Percentiles rank a stretch among this genome's conserved stretches.
phyloP scores from a whole-genome alignment of 768 basidiomycete genomes.

The Suillus variegatus region DNA sequence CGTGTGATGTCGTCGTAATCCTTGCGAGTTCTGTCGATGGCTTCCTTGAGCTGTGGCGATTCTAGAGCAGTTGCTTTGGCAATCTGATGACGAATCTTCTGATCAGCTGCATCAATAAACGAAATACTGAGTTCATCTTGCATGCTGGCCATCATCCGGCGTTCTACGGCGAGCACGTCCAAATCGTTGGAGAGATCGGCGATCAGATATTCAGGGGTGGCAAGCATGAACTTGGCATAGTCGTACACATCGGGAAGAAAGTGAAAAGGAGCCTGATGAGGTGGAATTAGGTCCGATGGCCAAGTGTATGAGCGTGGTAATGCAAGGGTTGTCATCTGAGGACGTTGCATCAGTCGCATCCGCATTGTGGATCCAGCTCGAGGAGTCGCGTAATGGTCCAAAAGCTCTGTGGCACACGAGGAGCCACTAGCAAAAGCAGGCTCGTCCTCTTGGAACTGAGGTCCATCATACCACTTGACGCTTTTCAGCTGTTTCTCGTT shows the following conservation, averaged over 20 bases:
- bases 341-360: constrained; percentile 91
- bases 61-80: constrained; percentile 78
- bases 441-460: constrained; percentile 33
- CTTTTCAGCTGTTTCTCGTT: constrained; percentile 88
- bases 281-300: constrained; percentile 91
- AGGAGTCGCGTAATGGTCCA: constrained; percentile 41
- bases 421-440: constrained; percentile 34
- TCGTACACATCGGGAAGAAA: constrained; percentile 90
- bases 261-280: constrained; percentile 93
- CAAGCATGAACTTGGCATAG: constrained; percentile 96
- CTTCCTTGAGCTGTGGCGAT: constrained; percentile 59
- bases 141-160: constrained; percentile 60
- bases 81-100: constrained; percentile 77
- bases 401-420: constrained; percentile 46
- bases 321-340: constrained; percentile 93
- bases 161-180: constrained; percentile 70
- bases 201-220: constrained; percentile 83
- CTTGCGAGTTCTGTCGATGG: constrained; percentile 63
- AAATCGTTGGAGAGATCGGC: constrained; percentile 73
- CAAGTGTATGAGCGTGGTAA: constrained; percentile 89
- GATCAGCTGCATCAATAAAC: constrained; percentile 80
- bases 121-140: constrained; percentile 75
- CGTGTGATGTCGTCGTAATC: constrained; percentile 57
- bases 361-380: constrained; percentile 61
- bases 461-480: constrained; percentile 85